Evolutionary conservation across 371 early-diverging fungal species (phyloP), one percentile per base, ranked within the genome.

Genomic region (Coemansia sp.): DNA sequence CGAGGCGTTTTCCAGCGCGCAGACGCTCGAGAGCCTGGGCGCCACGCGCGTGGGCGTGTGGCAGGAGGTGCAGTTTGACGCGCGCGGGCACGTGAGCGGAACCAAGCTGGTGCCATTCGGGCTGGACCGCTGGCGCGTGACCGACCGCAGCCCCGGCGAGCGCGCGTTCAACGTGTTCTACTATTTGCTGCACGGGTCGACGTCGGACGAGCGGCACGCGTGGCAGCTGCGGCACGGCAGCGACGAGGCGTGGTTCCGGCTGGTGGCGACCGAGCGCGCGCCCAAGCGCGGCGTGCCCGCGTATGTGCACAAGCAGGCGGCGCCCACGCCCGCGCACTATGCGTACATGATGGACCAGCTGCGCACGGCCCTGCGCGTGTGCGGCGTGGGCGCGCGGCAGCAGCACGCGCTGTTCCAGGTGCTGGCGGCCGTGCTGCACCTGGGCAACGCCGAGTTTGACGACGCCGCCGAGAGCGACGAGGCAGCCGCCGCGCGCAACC

Each of bases 161-260:
- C 82, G 90, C 55, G 91, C 86, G 49, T 97, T 94, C 75, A 90
- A 97, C 74, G 87, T 93, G 36, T 95, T 98, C 67, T 92, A 95
- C 69, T 86, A 91, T 36, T 82, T 95, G 55, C 81, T 85, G 66
- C 86, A 74, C 56, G 85, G 88, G 7, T 80, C 84, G 10, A 82
- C 83, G 0, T 62, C 79, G 5, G 83, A 81, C 53, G 87, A 88
- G 67, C 83, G 86, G 55, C 76, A 69, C 50, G 82, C 83, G 16
- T 75, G 85, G 32, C 85, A 86, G 58, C 81, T 88, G 10, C 64
- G 76, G n/a, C 78, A 82, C n/a, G 81, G 81, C 38, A 78, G 81
- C 62, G 64, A 77, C 4, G 81, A 80, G 36, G 62, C 80, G 31
- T 80, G 86, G 32, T 89, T 83, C 60, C 71, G 70, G 29, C 87